Base-by-base conservation (phyloP, 164 flowering plant genomes). In the Vitis amurensis region DNA sequence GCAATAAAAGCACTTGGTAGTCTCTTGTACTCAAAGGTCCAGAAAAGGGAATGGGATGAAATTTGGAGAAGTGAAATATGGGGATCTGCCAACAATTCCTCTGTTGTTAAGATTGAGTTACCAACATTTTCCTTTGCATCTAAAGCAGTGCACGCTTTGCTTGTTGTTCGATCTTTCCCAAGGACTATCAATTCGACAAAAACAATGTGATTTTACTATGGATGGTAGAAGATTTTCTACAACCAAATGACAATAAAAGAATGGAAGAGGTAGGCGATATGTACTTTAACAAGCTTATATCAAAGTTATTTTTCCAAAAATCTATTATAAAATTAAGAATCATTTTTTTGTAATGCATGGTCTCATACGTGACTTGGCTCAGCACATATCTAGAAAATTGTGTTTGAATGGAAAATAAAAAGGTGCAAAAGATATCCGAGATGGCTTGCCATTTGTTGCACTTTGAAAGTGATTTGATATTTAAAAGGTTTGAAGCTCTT, bases 71-170 rank as follows among this genome's bases (percentile, higher is more conserved):
- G 7, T 66, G 70, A 74, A 12, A 60, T 70, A 37, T 70, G 2
- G 69, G 73, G 48, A 64, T 8, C n/a, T 61, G 10, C 6, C 64
- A 52, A 48, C 8, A 57, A 66, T 74, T 19, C 50, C 69, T 11
- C 77, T 73, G 5, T 8, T 47, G 3, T 30, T 75, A 44, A 55
- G 63, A 27, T 68, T 71, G 19, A 75, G 78, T 50, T 75, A 75
- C 23, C 52, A 75, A 5, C 49, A 70, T 1, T 12, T 74, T 10
- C 77, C 73, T 14, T 44, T 66, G 8, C 15, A 66, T 48, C 29
- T 60, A 58, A 70, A 51, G 50, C 70, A 2, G 27, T 37, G n/a
- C 27, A 23, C 69, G 71, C 31, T 70, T 74, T 61, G 69, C 70
- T 8, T 65, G 65, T 31, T 69, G 77, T 37, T 69, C 70, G 4